These are phyloP conservation scores for Nothophoma quercina DNA, from an alignment of 2,329 filamentous ascomycete genomes.

Conservation along the genomic window DNA sequence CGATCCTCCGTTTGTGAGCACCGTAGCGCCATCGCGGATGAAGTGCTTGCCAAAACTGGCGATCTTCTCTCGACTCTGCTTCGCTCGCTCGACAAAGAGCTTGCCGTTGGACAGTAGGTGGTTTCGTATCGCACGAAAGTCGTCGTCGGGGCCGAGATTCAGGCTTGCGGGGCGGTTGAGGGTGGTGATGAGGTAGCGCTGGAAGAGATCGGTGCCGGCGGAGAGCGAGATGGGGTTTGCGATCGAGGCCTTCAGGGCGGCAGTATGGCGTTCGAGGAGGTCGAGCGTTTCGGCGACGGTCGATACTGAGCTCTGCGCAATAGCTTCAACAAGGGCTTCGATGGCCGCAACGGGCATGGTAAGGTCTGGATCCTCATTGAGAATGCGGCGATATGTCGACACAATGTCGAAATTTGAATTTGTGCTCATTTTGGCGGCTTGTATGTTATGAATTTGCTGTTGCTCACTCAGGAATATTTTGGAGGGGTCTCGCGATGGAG, in stretches of 20 bases:
- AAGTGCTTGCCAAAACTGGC: conserved; percentile 80
- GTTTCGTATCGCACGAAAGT: conserved; percentile 82
- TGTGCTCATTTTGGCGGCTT: conserved; percentile 35
- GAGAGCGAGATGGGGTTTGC: conserved; percentile 90
- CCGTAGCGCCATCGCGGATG: conserved; percentile 77
- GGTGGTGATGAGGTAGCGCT: conserved; percentile 86
- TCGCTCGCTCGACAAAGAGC: conserved; percentile 85
- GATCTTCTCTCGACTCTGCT: conserved; percentile 83
- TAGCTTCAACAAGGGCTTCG: conserved; percentile 85
- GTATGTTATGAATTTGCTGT: conserved; percentile 1
- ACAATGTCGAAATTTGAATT: conserved; percentile 62
- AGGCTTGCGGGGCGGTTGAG: conserved; percentile 60
- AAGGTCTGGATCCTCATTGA: conserved; percentile 76
- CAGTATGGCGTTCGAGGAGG: conserved; percentile 78
- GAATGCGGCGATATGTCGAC: conserved; percentile 69
- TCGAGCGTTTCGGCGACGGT: conserved; percentile 96
- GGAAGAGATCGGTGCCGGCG: conserved; percentile 94
- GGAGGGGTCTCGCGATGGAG: conserved; percentile 29
- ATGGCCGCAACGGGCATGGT: conserved; percentile 97
- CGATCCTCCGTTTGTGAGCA: conserved; percentile 91
- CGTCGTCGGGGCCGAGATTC: conserved; percentile 60
- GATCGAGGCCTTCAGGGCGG: conserved; percentile 77
- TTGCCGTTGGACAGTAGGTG: conserved; percentile 87
- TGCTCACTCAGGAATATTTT: conserved; percentile 18
- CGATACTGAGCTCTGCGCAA: conserved; percentile 78